These are phyloP conservation scores for Aspergillus coremiiformis DNA, from an alignment of 495 filamentous ascomycete genomes.

Conservation along the genomic window DNA sequence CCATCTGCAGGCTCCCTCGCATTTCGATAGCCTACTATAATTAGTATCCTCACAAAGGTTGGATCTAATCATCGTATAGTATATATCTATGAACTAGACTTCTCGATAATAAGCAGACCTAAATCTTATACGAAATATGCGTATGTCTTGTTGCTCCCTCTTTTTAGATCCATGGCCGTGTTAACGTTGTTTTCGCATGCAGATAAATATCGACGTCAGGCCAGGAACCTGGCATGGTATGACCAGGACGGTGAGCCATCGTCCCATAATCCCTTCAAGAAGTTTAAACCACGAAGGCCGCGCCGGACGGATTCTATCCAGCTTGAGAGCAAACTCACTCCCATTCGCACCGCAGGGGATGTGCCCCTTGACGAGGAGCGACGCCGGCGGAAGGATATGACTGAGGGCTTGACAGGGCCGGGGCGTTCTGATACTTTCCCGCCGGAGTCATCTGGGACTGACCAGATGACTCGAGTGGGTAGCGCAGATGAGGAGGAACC, in stretches of 20 bases:
- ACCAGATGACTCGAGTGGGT: slow-evolving; percentile 7
- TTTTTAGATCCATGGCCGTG: not conserved
- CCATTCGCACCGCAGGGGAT: slow-evolving; percentile 20
- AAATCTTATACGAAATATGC: not conserved
- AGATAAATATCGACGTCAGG: slow-evolving; percentile 42
- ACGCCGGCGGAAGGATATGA: slow-evolving; percentile 23
- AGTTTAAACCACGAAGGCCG: slow-evolving; percentile 26
- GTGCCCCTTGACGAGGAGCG: slow-evolving; percentile 22
- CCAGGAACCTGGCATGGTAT: slow-evolving; percentile 42
- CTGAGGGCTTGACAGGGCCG: slow-evolving; percentile 20
- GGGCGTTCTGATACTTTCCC: slow-evolving; percentile 26
- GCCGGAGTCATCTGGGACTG: slow-evolving; percentile 19
- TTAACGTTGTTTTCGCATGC: not conserved
- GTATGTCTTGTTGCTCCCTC: not conserved
- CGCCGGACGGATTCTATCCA: slow-evolving; percentile 28
- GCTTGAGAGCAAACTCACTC: slow-evolving; percentile 21
- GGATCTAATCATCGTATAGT: not conserved
- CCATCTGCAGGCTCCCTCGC: not conserved
- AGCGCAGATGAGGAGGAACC: slow-evolving; percentile 12
- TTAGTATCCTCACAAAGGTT: not conserved
- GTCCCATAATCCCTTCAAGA: slow-evolving; percentile 45
- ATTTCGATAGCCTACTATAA: not conserved
- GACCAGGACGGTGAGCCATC: slow-evolving; percentile 36
- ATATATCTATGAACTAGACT: not conserved
- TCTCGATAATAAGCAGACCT: not conserved